Conservation (phyloP, 257 asterid species). For the Prunella vulgaris region DNA sequence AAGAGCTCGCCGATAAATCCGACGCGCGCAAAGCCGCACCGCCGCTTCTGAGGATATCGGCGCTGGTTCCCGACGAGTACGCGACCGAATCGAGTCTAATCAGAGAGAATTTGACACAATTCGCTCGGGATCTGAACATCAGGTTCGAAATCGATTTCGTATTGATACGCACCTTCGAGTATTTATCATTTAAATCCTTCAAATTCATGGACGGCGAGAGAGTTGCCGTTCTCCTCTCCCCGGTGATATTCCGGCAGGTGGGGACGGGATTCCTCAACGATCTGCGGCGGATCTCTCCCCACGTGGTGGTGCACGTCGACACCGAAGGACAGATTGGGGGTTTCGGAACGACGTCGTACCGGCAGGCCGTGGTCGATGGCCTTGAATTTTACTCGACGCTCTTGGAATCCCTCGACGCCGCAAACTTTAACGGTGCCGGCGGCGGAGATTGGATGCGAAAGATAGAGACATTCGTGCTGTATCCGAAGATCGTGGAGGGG, state of each 20-base stretch:
- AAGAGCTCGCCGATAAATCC: constrained; percentile 66
- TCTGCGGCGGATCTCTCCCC: constrained; percentile 64
- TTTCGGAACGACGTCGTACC: constrained; percentile 50
- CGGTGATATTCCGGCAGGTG: constrained; percentile 61
- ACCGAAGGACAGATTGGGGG: constrained; percentile 63
- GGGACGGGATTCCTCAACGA: constrained; percentile 71
- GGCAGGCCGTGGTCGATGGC: constrained; percentile 79
- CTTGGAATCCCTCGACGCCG: constrained; percentile 76
- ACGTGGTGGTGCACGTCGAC: constrained; percentile 89
- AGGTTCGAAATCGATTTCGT: constrained; percentile 73
- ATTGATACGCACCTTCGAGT: constrained; percentile 49
- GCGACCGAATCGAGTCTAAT: constrained; percentile 59
- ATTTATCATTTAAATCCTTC: constrained; percentile 58
- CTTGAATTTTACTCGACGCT: constrained; percentile 79
- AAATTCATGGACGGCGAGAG: constrained; percentile 77
- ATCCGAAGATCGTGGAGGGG: constrained; percentile 65
- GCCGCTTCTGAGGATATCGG: constrained; percentile 63
- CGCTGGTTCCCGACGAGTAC: constrained; percentile 70
- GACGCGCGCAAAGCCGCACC: constrained; percentile 35
- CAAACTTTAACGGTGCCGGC: constrained; percentile 36
- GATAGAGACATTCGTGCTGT: constrained; percentile 69
- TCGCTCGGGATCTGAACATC: constrained; percentile 65
- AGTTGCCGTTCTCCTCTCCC: constrained; percentile 61
- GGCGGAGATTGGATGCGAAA: constrained; percentile 59
- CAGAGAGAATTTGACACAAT: constrained; percentile 54